Evolutionary conservation across 768 basidiomycete species (phyloP), one percentile per base, ranked within the genome.

Genomic region (Cyclocybe cylindracea): DNA sequence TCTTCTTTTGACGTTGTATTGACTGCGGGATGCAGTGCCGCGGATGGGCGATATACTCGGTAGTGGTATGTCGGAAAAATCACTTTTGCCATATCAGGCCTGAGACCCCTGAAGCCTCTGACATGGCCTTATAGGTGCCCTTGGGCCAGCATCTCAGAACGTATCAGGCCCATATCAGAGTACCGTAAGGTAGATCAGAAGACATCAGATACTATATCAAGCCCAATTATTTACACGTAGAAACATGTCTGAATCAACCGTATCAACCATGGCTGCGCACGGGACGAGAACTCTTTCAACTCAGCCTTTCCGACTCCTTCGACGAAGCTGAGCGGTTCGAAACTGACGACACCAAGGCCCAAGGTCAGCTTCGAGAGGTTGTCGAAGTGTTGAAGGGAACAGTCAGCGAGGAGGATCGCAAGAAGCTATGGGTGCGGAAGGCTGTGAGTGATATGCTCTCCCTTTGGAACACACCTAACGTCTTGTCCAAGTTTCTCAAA

Each of bases 21-120:
- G 24, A 24, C 5, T 24, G 24, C 24, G 24, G 24, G 24, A 24
- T 24, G 24, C 24, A 24, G 24, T 24, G 24, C 24, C 24, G 24
- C 24, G 24, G 5, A 24, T 24, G 24, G 5, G 24, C 24, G 24
- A 24, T 24, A n/a, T n/a, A n/a, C n/a, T n/a, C n/a, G n/a, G n/a
- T n/a, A n/a, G n/a, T n/a, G n/a, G n/a, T n/a, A 36, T 51, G 52
- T 53, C 52, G 52, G 52, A 53, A 48, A 53, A 48, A 47, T 48
- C 46, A 13, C 35, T 36, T 42, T 14, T 47, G 18, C 32, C 29
- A 29, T 37, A 43, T 53, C 52, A 48, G 40, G 39, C 29, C 31
- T 53, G 46, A 38, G 52, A n/a, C n/a, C n/a, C n/a, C n/a, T n/a
- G n/a, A n/a, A n/a, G n/a, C n/a, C n/a, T n/a, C n/a, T n/a, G n/a